These are phyloP conservation scores for Colletotrichum destructivum DNA, from an alignment of 2,329 filamentous ascomycete species.

Conservation along the genomic window DNA sequence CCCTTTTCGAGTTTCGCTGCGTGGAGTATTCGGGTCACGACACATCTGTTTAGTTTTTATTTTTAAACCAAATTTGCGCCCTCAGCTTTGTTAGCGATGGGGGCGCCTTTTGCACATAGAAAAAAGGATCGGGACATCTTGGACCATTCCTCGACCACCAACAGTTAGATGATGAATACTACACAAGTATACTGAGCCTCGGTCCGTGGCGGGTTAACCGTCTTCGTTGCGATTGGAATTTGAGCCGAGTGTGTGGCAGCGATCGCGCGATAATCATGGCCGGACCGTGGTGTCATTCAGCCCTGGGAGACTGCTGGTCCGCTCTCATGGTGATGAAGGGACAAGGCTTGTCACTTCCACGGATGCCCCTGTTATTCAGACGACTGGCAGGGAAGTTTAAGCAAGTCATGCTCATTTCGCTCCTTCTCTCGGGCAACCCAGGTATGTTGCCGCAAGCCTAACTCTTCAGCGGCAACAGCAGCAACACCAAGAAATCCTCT, in stretches of 20 bases:
- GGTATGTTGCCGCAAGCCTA: background rate
- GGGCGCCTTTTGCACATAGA: constrained; percentile 39
- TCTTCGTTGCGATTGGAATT: background rate
- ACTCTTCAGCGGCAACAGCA: background rate
- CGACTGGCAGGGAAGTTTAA: background rate
- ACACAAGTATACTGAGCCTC: constrained; percentile 25
- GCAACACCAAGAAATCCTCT: background rate
- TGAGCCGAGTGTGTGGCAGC: too few relatives aligned
- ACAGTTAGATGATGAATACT: constrained; percentile 41
- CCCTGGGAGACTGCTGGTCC: background rate
- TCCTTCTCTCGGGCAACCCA: background rate
- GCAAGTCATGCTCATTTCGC: background rate
- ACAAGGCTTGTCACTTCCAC: background rate
- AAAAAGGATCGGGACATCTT: constrained; percentile 12
- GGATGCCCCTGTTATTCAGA: background rate
- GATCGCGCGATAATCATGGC: background rate
- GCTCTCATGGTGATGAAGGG: background rate
- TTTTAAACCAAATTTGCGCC: constrained; percentile 2
- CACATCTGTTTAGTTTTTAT: constrained; percentile 26
- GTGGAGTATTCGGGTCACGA: constrained; percentile 43
- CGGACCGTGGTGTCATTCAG: background rate
- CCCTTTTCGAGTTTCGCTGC: constrained; percentile 33
- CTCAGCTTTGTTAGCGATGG: background rate
- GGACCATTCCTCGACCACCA: constrained; percentile 19
- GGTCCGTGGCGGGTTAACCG: background rate